phyloP scores from a whole-genome alignment of 345 rosid species.

The Camelina hispida region DNA sequence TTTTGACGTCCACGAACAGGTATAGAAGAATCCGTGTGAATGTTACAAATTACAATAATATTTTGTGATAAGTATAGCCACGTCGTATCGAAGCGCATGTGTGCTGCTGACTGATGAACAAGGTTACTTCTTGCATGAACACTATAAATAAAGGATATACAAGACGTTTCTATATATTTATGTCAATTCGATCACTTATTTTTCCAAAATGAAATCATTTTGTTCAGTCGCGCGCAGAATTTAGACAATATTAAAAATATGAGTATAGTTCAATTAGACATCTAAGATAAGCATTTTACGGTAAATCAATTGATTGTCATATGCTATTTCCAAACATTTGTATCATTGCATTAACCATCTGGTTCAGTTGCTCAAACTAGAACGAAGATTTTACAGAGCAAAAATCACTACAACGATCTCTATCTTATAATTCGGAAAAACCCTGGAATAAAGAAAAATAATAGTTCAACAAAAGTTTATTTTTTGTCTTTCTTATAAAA shows the following conservation, averaged over 20 bases:
- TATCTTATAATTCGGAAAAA: too few relatives aligned
- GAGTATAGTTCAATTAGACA: neutral
- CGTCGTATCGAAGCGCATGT: slow-evolving; percentile 9
- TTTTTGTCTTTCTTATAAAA: too few relatives aligned
- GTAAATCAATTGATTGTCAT: neutral
- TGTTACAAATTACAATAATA: neutral
- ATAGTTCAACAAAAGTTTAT: too few relatives aligned
- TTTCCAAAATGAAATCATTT: neutral
- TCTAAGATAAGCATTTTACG: neutral
- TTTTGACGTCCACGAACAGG: neutral
- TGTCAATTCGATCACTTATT: neutral
- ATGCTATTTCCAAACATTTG: neutral
- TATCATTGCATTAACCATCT: neutral
- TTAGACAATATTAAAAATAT: neutral
- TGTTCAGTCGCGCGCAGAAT: neutral
- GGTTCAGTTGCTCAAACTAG: neutral
- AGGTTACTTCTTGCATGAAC: neutral
- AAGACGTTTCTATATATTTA: neutral
- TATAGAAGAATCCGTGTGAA: neutral
- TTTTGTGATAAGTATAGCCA: neutral
- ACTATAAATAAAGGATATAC: neutral
- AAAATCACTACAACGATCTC: neutral
- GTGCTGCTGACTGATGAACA: neutral
- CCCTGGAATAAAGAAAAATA: too few relatives aligned
- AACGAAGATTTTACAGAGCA: neutral